Base-by-base conservation (phyloP, 345 rosid species). In the Brassica incana region DNA sequence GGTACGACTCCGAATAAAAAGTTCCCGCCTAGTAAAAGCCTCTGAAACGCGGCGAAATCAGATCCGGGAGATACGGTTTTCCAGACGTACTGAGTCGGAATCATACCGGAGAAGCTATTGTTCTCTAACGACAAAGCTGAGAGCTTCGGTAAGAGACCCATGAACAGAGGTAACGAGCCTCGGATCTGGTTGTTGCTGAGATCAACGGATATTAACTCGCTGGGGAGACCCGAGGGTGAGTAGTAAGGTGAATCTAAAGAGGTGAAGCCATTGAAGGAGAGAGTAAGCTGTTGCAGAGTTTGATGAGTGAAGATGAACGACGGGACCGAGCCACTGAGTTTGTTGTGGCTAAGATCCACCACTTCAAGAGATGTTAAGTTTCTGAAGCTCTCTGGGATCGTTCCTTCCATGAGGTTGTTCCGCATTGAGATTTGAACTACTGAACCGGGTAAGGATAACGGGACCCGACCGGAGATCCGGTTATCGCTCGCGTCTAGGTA, bases 1-100 rank as follows among this genome's bases (percentile, higher is more conserved):
- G 98, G 97, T 1, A 94, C 88, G 2, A 88, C 85, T 20, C 98
- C 98, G 70, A 82, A 88, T 76, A 94, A 67, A 83, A 88, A 94
- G 80, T 94, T 94, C 20, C 97, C 97, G 1, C 97, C 98, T 4
- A 94, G 86, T n/a, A 94, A 75, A 0, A 94, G 85, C 84, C 98
- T 87, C 48, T 74, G 86, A 63, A 94, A 90, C 56, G 82, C 88
- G 56, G 91, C 61, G 29, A 86, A 60, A 11, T 88, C 86, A 62
- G 85, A 54, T 64, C 83, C 91, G 0, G 92, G 85, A 0, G 86
- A 35, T 2, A 75, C 84, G 11, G 76, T 73, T 73, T 80, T 88
- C 74, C 83, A 72, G n/a, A 88, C 87, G 85, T 87, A 87, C 69
- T 78, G 87, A n/a, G 80, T 85, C 8, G 92, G 92, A 29, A 88